These are phyloP conservation scores for Xylaria sp. DNA, from an alignment of 2,329 filamentous ascomycete genomes.

Conservation along the genomic window DNA sequence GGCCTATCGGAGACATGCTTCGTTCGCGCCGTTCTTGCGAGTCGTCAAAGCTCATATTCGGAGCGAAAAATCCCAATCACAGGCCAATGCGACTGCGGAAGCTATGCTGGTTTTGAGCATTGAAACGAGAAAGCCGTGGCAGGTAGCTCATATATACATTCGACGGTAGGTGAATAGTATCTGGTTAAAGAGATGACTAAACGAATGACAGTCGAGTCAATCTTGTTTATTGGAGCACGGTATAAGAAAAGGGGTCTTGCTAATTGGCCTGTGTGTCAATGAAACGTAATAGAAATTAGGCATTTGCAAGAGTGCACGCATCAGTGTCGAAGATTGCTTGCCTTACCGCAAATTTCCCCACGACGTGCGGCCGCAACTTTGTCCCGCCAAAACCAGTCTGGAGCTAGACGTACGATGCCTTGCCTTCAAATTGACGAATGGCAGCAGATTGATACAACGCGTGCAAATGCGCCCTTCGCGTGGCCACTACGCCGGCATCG, in stretches of 20 bases:
- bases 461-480: conserved; percentile 18
- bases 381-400: background rate
- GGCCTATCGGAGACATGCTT: background rate
- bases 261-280: background rate
- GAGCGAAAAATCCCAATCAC: background rate
- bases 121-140: background rate
- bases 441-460: background rate
- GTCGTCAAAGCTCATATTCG: background rate
- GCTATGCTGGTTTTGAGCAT: background rate
- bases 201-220: background rate
- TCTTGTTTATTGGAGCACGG: background rate
- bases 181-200: background rate
- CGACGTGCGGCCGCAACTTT: no score
- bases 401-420: no score
- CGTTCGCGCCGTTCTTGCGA: background rate
- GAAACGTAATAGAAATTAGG: conserved; percentile 5
- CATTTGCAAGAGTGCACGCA: background rate
- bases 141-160: background rate
- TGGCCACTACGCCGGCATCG: conserved; percentile 11
- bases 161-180: background rate
- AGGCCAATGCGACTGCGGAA: background rate
- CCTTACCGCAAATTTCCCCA: no score
- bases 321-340: background rate
- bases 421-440: no score
- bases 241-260: background rate